phyloP scores from a whole-genome alignment of 345 rosid species.

The Citrus trifoliata region DNA sequence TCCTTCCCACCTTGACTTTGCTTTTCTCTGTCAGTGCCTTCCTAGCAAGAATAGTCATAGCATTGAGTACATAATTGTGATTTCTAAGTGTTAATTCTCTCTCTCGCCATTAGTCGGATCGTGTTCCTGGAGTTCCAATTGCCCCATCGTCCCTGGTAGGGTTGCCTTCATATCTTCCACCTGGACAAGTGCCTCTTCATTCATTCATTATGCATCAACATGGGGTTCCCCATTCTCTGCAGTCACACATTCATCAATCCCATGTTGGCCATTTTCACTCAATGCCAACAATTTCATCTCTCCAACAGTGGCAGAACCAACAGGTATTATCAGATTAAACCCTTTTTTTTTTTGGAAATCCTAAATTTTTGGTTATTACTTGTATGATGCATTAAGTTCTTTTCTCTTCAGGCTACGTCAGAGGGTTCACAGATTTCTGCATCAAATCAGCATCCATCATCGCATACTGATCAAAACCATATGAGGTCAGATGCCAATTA shows the following conservation, averaged over 20 bases:
- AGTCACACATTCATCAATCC: conserved; percentile 56
- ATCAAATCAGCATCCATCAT: conserved; percentile 47
- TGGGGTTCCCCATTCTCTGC: conserved; percentile 59
- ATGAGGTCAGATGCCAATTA: conserved; percentile 49
- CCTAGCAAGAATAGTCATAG: background rate
- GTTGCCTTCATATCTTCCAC: conserved; percentile 65
- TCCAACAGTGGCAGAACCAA: conserved; percentile 72
- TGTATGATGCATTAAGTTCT: background rate
- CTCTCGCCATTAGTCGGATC: conserved; percentile 35
- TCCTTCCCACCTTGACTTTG: background rate
- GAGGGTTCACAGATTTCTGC: conserved; percentile 47
- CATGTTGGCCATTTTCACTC: conserved; percentile 59
- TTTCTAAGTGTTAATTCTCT: conserved; percentile 3
- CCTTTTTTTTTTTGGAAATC: background rate
- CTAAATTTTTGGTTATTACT: background rate
- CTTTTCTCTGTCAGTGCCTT: background rate
- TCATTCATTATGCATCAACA: conserved; percentile 78
- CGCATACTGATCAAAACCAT: conserved; percentile 51
- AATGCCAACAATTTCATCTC: conserved; percentile 39
- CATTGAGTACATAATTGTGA: background rate
- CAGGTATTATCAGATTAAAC: conserved; percentile 40
- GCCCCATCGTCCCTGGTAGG: conserved; percentile 61
- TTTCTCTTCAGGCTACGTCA: conserved; percentile 42
- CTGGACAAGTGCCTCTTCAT: conserved; percentile 74
- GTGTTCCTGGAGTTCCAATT: conserved; percentile 46